Base-by-base conservation (phyloP, 768 basidiomycete species). In the Ephemerocybe angulata region DNA sequence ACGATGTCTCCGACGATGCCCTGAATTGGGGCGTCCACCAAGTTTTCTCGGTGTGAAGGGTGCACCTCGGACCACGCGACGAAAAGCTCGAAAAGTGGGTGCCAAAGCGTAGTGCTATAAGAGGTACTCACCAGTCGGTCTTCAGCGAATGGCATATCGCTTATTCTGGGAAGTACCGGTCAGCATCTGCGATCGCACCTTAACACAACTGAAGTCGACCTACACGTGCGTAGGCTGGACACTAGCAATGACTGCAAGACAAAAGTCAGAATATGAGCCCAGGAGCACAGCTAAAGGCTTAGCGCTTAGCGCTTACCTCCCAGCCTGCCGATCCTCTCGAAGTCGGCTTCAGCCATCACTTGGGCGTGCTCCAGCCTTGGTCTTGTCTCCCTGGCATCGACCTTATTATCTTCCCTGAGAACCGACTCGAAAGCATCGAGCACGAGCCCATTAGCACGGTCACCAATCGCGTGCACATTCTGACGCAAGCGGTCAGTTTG, bases 341-440 rank as follows among this genome's bases (percentile, higher is more conserved):
- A 62, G 67, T 98, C 96, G 1, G 78, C 72, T 5, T 65, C 68
- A 3, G 82, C 80, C 72, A 98, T 76, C 44, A 97, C 93, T 67
- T 98, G 96, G 0, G 93, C 88, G 69, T 98, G 96, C 65, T 98
- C 96, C 8, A 97, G 85, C 38, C 96, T 78, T 1, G 92, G 87
- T 11, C 94, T 77, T 67, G 83, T 80, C 50, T 72, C 68, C 2
- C 71, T 63, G 4, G 77, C 73, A 52, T 81, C 71, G 3, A 70
- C 68, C 10, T 41, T 19, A 22, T 28, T 28, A 17, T 42, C 12
- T 30, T 65, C 62, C 44, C 66, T 64, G 10, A 91, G 61, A 2
- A 88, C 73, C 5, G 76, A 70, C 65, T 95, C 90, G 63, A 90
- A 94, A 8, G 93, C 86, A 63, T 97, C 85, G 22, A 98, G 78